A percentile compares a stretch with the other conserved stretches of the same genome.
Evolutionary conservation across 176 grass and related monocot species (phyloP).

Genomic region (Calamus simplicifolius): DNA sequence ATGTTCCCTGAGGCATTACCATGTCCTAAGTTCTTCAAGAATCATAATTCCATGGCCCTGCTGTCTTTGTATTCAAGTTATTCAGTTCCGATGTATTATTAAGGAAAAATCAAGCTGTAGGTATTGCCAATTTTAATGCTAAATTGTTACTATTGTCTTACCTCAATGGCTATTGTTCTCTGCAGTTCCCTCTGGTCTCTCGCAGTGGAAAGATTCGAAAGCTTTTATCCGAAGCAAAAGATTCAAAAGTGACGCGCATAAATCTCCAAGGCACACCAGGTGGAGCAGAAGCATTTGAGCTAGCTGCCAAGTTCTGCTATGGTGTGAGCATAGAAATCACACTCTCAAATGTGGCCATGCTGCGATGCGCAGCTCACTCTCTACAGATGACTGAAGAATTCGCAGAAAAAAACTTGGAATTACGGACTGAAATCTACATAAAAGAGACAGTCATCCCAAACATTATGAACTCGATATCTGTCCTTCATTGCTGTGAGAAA

Average conservation of each 20-base stretch:
- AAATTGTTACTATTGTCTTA: too few relatives aligned
- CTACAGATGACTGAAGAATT: conserved; percentile 88
- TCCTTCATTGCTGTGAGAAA: conserved; percentile 64
- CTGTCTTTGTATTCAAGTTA: too few relatives aligned
- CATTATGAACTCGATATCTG: conserved; percentile 53
- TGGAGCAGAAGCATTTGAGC: conserved; percentile 65
- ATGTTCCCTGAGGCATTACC: too few relatives aligned
- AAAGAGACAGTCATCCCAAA: conserved; percentile 60
- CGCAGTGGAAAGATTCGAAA: conserved; percentile 83
- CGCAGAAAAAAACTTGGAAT: conserved; percentile 64
- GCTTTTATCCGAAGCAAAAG: conserved; percentile 57
- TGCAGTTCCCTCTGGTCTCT: conserved; percentile 93
- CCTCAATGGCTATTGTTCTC: conserved; percentile 33
- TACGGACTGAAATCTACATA: conserved; percentile 52
- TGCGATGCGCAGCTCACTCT: conserved; percentile 67
- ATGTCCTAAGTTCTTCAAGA: too few relatives aligned
- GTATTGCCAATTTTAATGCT: too few relatives aligned
- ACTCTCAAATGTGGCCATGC: conserved; percentile 56
- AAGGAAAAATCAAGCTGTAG: too few relatives aligned
- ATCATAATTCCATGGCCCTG: too few relatives aligned
- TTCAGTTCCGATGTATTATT: too few relatives aligned
- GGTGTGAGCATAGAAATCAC: conserved; percentile 68
- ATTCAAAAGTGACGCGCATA: conserved; percentile 53
- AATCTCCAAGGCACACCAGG: conserved; percentile 57
- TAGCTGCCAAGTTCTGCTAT: conserved; percentile 90